A percentile compares a stretch with the other conserved stretches of the same genome.
Evolutionary conservation across 768 basidiomycete genomes (phyloP).

Genomic region (Suillus decipiens): DNA sequence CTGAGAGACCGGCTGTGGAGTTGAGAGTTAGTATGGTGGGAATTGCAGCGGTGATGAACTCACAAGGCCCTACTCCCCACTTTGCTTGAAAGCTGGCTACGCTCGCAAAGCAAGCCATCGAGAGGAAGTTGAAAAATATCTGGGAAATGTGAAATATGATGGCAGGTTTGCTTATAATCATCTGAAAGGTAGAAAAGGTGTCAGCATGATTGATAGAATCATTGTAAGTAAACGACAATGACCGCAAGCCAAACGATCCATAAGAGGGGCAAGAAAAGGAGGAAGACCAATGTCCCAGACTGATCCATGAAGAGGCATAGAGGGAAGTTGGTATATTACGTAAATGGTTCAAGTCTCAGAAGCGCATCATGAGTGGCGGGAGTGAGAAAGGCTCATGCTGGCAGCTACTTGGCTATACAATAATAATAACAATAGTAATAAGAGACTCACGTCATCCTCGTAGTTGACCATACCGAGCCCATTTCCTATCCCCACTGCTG

Average conservation of each 20-base stretch:
- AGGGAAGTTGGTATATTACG: slow-evolving; percentile 32
- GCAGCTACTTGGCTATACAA: not conserved
- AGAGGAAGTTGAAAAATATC: slow-evolving; percentile 91
- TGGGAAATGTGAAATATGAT: slow-evolving; percentile 78
- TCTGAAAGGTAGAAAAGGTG: slow-evolving; percentile 44
- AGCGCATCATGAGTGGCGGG: slow-evolving; percentile 15
- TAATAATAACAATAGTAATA: not conserved
- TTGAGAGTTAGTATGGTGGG: slow-evolving; percentile 15
- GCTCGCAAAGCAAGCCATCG: slow-evolving; percentile 89
- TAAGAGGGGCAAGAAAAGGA: slow-evolving; percentile 65
- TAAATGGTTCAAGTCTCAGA: slow-evolving; percentile 25
- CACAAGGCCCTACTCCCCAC: slow-evolving; percentile 84
- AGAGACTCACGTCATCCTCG: slow-evolving; percentile 69
- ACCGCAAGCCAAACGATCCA: slow-evolving; percentile 77
- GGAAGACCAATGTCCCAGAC: slow-evolving; percentile 55
- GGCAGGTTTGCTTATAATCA: slow-evolving; percentile 84
- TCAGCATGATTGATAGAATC: slow-evolving; percentile 20
- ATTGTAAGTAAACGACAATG: slow-evolving; percentile 19
- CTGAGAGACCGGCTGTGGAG: slow-evolving; percentile 77
- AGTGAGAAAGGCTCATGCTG: not conserved
- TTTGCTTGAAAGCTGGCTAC: slow-evolving; percentile 88
- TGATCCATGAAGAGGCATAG: slow-evolving; percentile 38
- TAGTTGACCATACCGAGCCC: slow-evolving; percentile 61
- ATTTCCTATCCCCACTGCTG: slow-evolving; percentile 55
- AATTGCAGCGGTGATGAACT: slow-evolving; percentile 33